A percentile compares a stretch with the other conserved stretches of the same genome.
Conservation (phyloP, 2,329 filamentous ascomycete species). For the Arthrobotrys musiformis region DNA sequence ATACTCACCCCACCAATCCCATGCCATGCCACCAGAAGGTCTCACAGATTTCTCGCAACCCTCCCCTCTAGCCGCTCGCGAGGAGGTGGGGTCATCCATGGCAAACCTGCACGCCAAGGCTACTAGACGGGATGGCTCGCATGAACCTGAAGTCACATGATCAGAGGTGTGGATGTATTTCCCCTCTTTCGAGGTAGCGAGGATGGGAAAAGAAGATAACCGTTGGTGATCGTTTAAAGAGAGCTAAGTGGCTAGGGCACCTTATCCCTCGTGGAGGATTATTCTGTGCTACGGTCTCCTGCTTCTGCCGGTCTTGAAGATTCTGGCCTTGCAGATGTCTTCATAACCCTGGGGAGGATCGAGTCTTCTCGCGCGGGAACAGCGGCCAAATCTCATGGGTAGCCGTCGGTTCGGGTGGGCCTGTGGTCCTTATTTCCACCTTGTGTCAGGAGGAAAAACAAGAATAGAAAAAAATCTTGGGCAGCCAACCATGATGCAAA, state of each 20-base stretch:
- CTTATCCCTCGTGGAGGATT: background rate
- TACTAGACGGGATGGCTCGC: conserved; percentile 55
- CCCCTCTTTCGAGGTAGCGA: conserved; percentile 25
- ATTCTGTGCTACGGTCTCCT: background rate
- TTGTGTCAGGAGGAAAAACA: conserved; percentile 17
- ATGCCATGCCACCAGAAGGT: conserved; percentile 30
- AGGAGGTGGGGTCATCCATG: conserved; percentile 42
- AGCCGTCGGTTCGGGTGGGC: conserved; percentile 54
- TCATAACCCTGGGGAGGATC: conserved; percentile 9
- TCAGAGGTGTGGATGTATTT: conserved; percentile 36
- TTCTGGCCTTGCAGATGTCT: conserved; percentile 10
- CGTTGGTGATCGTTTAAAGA: background rate
- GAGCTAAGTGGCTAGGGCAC: background rate
- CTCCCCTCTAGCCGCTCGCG: conserved; percentile 34
- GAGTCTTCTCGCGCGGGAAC: conserved; percentile 50
- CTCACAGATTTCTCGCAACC: conserved; percentile 29
- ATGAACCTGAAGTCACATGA: conserved; percentile 56
- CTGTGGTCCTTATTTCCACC: conserved; percentile 34
- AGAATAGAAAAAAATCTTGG: conserved; percentile 29
- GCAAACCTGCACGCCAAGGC: conserved; percentile 46
- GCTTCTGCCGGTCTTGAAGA: background rate
- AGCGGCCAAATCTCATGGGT: conserved; percentile 51
- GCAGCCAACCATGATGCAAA: conserved; percentile 40
- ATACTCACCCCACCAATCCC: conserved; percentile 35
- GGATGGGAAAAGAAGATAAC: conserved; percentile 8